Evolutionary conservation across 495 filamentous ascomycete species (phyloP), one percentile per base, ranked within the genome.

Genomic region (Hypoxylon subgilvum): DNA sequence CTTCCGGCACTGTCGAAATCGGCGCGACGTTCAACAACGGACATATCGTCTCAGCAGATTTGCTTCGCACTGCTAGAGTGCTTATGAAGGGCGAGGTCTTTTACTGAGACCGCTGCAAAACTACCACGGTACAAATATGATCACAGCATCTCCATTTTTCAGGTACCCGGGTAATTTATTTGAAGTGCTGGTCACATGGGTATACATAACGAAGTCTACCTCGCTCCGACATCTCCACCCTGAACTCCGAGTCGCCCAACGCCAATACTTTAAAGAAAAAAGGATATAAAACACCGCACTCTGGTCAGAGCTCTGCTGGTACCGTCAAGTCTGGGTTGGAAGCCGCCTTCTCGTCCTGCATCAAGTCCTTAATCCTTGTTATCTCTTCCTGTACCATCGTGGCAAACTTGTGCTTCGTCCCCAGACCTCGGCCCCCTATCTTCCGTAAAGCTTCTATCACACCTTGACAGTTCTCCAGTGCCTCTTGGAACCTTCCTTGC

Each of bases 1-100:
- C 86, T 0, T 84, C 81, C 55, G 86, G 86, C 10, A 81, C 70
- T 31, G 70, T 88, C 13, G 69, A 83, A 23, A 79, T 86, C n/a
- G 79, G 79, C 1, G 79, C 79, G 0, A 73, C 64, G 13, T 70
- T 77, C 38, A 64, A 65, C 13, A 46, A 75, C 25, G 77, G 77
- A n/a, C 34, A 66, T 17, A 66, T 81, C 25, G 56, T 68, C 12
- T 72, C 72, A 17, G 81, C 77, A 0, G 79, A 82, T 14, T 71
- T 86, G 3, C 75, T 76, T 51, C 69, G 81, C 38, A 85, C 82
- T 6, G 80, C 81, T 38, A 70, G 80, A 42, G 53, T 82, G n/a
- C 61, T 86, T 56, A 82, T 84, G 74, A 79, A 80, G 38, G 82
- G 83, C 5, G 65, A 74, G 18, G 76, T 84, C 5, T 84, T 69